These are phyloP conservation scores for Blakeslea trispora DNA, from an alignment of 371 early-diverging fungal species.

Conservation along the genomic window DNA sequence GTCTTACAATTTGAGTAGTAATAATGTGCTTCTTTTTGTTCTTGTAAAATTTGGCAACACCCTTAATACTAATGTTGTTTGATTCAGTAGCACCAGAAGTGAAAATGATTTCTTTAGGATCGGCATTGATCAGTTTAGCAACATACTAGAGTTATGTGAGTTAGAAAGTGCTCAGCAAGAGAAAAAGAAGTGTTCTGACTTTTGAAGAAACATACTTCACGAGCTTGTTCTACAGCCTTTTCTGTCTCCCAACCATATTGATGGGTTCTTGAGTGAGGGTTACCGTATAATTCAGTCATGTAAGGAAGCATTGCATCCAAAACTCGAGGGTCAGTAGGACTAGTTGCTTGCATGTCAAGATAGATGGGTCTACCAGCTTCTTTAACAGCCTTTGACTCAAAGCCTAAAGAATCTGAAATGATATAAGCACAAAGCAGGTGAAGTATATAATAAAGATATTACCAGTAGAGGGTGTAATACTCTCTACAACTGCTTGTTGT, in stretches of 20 bases:
- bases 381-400: constrained; percentile 44
- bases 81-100: constrained; percentile 99
- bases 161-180: too few species aligned
- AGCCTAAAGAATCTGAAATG: constrained; percentile 54
- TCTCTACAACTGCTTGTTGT: constrained; percentile 13
- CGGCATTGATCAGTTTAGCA: constrained; percentile 92
- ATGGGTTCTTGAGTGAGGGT: constrained; percentile 99
- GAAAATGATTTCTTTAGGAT: constrained; percentile 98
- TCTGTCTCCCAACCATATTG: constrained; percentile 99
- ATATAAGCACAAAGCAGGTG: background rate
- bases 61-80: constrained; percentile 97
- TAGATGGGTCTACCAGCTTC: constrained; percentile 76
- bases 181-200: too few species aligned
- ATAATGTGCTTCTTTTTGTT: constrained; percentile 97
- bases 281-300: constrained; percentile 94
- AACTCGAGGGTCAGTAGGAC: constrained; percentile 97
- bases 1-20: constrained; percentile 91
- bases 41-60: constrained; percentile 96
- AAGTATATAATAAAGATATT: background rate
- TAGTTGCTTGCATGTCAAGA: constrained; percentile 97
- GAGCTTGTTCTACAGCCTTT: constrained; percentile 90
- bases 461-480: constrained; percentile 19
- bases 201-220: constrained; percentile 59
- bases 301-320: constrained; percentile 98
- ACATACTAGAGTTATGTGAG: constrained; percentile 64